Evolutionary conservation across 2,329 filamentous ascomycete genomes (phyloP), one percentile per base, ranked within the genome.

Genomic region (Aureobasidium sp.): DNA sequence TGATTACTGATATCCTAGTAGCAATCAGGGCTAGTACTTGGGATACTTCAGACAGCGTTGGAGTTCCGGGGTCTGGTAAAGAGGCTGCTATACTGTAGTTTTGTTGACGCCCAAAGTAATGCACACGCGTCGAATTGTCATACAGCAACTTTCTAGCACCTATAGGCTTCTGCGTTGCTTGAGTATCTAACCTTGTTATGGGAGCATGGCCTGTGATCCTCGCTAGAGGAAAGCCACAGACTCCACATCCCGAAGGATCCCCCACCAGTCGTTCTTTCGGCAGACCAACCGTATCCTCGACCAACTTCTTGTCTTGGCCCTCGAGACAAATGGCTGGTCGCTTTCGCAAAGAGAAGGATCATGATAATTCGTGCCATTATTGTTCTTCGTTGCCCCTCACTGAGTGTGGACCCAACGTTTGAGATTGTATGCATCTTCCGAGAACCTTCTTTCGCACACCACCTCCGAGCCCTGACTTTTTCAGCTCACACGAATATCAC

Each of bases 201-300:
- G 25, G 36, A 7, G 20, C 55, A 47, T 29, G 55, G 22, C 31
- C 48, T 36, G 42, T 12, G 55, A 47, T 37, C 37, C 34, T 58
- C 55, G 31, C 42, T 47, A 39, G 17, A 20, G 14, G 1, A 17
- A 48, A 48, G 55, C 55, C 55, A 58, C 42, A 39, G 15, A 42
- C 55, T 58, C 55, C 55, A 58, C 29, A 58, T 48, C 42, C 55
- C 55, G 41, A 48, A 47, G 31, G 15, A 31, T 39, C 27, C 42
- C 53, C 41, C 53, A 45, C 53, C 53, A 57, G 53, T 57, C 52
- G 29, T 57, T 29, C 39, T 34, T 45, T 15, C 39, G 53, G 45
- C 5, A 41, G 15, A 7, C 25, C 5, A 15, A 17, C 34, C 31
- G 34, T 53, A 14, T 22, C 22, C 6, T 31, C 27, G 20, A 15